Conservation (phyloP, 805 yeast genomes). For the Ogataea ganodermae region DNA sequence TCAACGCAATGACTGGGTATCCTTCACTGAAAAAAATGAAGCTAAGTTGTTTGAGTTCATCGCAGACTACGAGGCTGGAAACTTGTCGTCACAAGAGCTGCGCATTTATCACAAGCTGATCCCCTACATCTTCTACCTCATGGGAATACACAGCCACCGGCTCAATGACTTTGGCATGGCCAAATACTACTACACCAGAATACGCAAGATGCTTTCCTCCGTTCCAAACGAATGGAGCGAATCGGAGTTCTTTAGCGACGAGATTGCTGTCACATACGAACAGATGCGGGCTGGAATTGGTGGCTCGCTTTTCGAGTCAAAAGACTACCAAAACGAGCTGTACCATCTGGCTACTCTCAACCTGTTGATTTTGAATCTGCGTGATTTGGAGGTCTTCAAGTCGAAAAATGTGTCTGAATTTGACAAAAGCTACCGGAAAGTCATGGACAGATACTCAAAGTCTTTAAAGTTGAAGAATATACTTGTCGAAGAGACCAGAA, state of each 20-base stretch:
- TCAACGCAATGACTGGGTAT: constrained; percentile 18
- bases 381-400: constrained; percentile 22
- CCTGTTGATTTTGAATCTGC: constrained; percentile 22
- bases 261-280: constrained; percentile 21
- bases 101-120: constrained; percentile 38
- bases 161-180: constrained; percentile 40
- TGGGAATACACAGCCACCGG: constrained; percentile 42
- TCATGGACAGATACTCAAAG: constrained; percentile 25
- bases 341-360: constrained; percentile 29
- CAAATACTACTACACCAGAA: constrained; percentile 41
- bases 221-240: constrained; percentile 21
- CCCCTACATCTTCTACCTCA: constrained; percentile 41
- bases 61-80: constrained; percentile 37
- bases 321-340: constrained; percentile 26
- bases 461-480: constrained; percentile 23
- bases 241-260: constrained; percentile 28
- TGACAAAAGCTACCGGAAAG: constrained; percentile 20
- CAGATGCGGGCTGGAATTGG: constrained; percentile 29
- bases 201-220: constrained; percentile 30
- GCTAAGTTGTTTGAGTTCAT: constrained; percentile 35
- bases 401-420: constrained; percentile 22
- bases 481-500: constrained; percentile 18
- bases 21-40: constrained; percentile 7
- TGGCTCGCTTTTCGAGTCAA: constrained; percentile 24
- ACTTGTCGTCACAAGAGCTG: constrained; percentile 42